These are phyloP conservation scores for Teratosphaeria pseudoeucalypti DNA, from an alignment of 2,329 filamentous ascomycete genomes.

Conservation along the genomic window DNA sequence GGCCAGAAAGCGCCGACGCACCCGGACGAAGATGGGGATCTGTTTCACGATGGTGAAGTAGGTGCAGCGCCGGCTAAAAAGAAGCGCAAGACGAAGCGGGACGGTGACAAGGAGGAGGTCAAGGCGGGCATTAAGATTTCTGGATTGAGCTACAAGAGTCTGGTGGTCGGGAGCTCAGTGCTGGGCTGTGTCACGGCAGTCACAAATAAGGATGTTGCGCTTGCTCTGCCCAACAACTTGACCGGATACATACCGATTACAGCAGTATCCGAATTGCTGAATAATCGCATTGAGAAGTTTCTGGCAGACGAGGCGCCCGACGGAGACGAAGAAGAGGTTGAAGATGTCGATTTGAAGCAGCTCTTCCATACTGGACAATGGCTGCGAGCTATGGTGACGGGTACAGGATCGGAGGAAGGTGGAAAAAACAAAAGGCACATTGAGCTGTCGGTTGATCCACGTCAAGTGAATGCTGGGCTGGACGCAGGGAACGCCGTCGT, in stretches of 20 bases:
- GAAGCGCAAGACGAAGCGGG: slow-evolving; percentile 41
- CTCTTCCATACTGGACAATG: slow-evolving; percentile 82
- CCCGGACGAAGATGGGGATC: slow-evolving; percentile 40
- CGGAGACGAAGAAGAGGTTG: slow-evolving; percentile 43
- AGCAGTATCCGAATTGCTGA: slow-evolving; percentile 75
- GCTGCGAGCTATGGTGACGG: slow-evolving; percentile 70
- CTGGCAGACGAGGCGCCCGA: slow-evolving; percentile 50
- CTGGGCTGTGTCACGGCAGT: slow-evolving; percentile 79
- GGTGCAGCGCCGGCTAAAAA: slow-evolving; percentile 35
- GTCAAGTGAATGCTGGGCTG: slow-evolving; percentile 66
- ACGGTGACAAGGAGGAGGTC: slow-evolving; percentile 25
- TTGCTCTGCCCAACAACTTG: slow-evolving; percentile 87
- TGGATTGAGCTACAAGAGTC: slow-evolving; percentile 65
- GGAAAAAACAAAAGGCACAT: slow-evolving; percentile 69
- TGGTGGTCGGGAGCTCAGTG: slow-evolving; percentile 76
- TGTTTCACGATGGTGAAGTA: slow-evolving; percentile 33
- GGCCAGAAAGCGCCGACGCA: slow-evolving; percentile 39
- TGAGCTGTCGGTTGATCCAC: slow-evolving; percentile 74
- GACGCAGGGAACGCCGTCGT: slow-evolving; percentile 60
- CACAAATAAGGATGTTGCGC: slow-evolving; percentile 63
- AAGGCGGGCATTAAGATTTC: slow-evolving; percentile 61
- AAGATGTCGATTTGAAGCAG: slow-evolving; percentile 59
- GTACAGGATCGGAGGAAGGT: slow-evolving; percentile 55
- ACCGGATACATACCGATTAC: slow-evolving; percentile 82
- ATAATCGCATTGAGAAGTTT: slow-evolving; percentile 59